These are phyloP conservation scores for Begonia masoniana DNA, from an alignment of 306 rosid genomes.

Conservation along the genomic window DNA sequence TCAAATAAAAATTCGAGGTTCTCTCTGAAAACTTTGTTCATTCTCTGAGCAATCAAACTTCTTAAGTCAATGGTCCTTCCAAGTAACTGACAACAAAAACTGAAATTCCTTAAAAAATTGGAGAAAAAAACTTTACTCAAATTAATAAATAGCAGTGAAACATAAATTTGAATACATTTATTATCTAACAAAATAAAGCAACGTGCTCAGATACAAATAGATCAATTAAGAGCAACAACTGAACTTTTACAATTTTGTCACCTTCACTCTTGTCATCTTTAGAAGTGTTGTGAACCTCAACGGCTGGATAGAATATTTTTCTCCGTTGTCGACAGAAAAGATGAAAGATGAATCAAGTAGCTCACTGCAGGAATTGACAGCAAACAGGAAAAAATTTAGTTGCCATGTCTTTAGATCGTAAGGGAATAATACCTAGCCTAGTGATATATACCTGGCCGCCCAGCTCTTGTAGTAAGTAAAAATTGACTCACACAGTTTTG, in stretches of 20 bases:
- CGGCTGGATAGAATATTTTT: conserved; percentile 73
- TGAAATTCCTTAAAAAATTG: conserved; percentile 7
- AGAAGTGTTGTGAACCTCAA: conserved; percentile 67
- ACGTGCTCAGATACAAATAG: background rate
- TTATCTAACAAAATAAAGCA: too few species aligned
- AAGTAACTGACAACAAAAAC: conserved; percentile 53
- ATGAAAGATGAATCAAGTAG: conserved; percentile 86
- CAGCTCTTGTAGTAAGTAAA: conserved; percentile 88
- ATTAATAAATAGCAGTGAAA: background rate
- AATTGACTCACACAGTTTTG: conserved; percentile 65
- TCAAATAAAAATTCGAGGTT: conserved; percentile 92
- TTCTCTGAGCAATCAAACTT: conserved; percentile 67
- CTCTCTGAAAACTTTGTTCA: conserved; percentile 82
- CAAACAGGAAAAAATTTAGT: conserved; percentile 7
- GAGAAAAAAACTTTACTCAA: conserved; percentile 2
- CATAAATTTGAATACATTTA: too few species aligned
- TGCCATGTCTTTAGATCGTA: conserved; percentile 14
- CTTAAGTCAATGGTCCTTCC: conserved; percentile 89
- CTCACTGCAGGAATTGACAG: conserved; percentile 53
- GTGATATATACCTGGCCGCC: conserved; percentile 76
- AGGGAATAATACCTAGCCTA: conserved; percentile 13
- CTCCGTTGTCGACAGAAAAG: conserved; percentile 82
- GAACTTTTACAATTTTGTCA: conserved; percentile 15
- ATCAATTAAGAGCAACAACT: conserved; percentile 5
- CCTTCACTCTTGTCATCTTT: conserved; percentile 93